Percentiles rank a stretch among this genome's conserved stretches.
These are phyloP conservation scores for Entomortierella chlamydospora DNA, from an alignment of 192 early-diverging fungal species.

Conservation along the genomic window DNA sequence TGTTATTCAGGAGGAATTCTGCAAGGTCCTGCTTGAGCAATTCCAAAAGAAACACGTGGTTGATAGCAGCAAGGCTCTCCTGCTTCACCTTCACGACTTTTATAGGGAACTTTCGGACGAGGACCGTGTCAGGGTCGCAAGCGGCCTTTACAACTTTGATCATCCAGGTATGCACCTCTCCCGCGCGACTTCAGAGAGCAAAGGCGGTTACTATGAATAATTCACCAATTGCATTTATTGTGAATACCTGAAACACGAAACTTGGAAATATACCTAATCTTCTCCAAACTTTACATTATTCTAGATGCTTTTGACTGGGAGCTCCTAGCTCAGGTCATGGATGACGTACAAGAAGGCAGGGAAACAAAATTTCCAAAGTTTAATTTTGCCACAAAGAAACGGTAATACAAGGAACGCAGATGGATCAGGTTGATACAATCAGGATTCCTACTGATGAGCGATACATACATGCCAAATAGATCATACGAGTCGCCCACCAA, in stretches of 20 bases:
- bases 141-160: conserved; percentile 73
- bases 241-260: no score
- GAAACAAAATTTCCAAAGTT: conserved; percentile 71
- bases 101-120: conserved; percentile 67
- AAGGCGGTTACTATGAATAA: no score
- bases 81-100: conserved; percentile 76
- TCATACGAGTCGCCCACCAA: conserved; percentile 25
- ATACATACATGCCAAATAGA: conserved; percentile 6
- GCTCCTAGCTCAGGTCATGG: conserved; percentile 67
- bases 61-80: conserved; percentile 59
- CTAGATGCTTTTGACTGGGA: conserved; percentile 82
- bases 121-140: conserved; percentile 61
- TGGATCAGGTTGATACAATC: no score
- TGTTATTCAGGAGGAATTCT: conserved; percentile 39
- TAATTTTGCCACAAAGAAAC: conserved; percentile 62
- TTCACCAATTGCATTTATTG: no score
- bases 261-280: no score
- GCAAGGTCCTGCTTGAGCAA: conserved; percentile 53
- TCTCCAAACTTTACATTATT: neutral
- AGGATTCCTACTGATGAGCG: neutral
- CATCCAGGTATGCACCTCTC: conserved; percentile 63
- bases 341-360: conserved; percentile 60
- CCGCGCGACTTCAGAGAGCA: no score
- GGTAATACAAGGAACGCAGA: no score
- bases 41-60: conserved; percentile 56